Conservation (phyloP, 1,284 basidiomycete genomes). For the Sanguinoderma infundibulare region DNA sequence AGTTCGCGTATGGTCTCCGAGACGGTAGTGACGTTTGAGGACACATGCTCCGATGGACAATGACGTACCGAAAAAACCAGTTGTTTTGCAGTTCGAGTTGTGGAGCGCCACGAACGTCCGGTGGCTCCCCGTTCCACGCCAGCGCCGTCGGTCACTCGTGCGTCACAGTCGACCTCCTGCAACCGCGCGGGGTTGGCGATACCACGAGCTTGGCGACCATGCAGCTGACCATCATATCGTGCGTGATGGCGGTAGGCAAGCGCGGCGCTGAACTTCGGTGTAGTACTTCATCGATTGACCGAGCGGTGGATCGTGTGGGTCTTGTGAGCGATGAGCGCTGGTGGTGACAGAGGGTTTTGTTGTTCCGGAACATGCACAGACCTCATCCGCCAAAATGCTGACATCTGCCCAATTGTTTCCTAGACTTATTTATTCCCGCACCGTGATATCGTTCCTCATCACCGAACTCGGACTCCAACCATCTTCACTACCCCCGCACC, state of each 20-base stretch:
- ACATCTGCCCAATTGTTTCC: too few relatives aligned
- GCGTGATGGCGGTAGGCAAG: conserved; percentile 38
- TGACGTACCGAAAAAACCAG: too few relatives aligned
- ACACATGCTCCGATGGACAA: too few relatives aligned
- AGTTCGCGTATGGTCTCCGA: too few relatives aligned
- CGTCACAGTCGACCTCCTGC: conserved; percentile 7
- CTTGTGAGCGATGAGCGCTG: too few relatives aligned
- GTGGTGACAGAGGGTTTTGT: conserved; percentile 32
- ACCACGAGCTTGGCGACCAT: conserved; percentile 29
- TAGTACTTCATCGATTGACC: conserved; percentile 28
- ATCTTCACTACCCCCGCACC: too few relatives aligned
- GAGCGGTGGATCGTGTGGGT: conserved; percentile 30
- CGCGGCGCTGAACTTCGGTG: conserved; percentile 36
- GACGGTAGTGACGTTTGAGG: too few relatives aligned
- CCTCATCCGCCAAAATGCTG: too few relatives aligned
- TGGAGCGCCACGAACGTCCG: conserved; percentile 20
- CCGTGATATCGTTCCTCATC: too few relatives aligned
- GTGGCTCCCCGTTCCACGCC: conserved; percentile 40
- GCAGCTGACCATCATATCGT: conserved; percentile 33
- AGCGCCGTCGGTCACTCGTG: conserved; percentile 35
- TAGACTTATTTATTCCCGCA: too few relatives aligned
- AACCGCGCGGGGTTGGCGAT: conserved; percentile 38
- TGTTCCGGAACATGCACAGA: conserved; percentile 33
- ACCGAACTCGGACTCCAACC: too few relatives aligned
- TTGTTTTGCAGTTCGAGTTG: conserved; percentile 26